Evolutionary conservation across 108 stramenopile genomes (phyloP).

Genomic region (Cylindrotheca fusiformis): DNA sequence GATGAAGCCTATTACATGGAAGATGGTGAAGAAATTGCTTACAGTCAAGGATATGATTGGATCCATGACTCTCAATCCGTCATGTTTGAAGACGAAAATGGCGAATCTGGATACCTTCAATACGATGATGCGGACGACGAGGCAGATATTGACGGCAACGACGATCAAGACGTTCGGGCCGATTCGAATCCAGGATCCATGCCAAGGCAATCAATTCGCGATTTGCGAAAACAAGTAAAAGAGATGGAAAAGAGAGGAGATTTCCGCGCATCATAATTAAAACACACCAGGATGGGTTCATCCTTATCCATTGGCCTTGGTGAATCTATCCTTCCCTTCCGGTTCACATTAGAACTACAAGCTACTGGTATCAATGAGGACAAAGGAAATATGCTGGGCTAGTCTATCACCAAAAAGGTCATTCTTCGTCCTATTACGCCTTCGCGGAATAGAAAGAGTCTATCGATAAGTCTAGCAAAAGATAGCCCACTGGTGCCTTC

Average conservation of each 20-base stretch:
- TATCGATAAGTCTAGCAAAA: too few relatives aligned
- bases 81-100: conserved; percentile 33
- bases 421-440: too few relatives aligned
- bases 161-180: conserved; percentile 4
- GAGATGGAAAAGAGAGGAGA: conserved; percentile 72
- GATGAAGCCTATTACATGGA: conserved; percentile 28
- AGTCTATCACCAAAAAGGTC: too few relatives aligned
- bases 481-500: too few relatives aligned
- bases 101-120: neutral
- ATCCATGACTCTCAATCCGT: conserved; percentile 40
- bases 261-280: too few relatives aligned
- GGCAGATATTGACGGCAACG: conserved; percentile 9
- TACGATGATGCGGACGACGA: conserved; percentile 14
- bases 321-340: too few relatives aligned
- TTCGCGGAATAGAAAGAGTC: too few relatives aligned
- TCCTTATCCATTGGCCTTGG: too few relatives aligned
- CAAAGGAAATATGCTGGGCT: too few relatives aligned
- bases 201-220: conserved; percentile 53
- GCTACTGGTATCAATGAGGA: too few relatives aligned
- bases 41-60: conserved; percentile 85
- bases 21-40: conserved; percentile 58
- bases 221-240: conserved; percentile 41
- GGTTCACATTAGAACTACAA: too few relatives aligned
- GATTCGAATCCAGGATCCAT: neutral
- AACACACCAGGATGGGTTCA: too few relatives aligned